Conservation (phyloP, 139 green algal genomes). For the Micractinium sp. region DNA sequence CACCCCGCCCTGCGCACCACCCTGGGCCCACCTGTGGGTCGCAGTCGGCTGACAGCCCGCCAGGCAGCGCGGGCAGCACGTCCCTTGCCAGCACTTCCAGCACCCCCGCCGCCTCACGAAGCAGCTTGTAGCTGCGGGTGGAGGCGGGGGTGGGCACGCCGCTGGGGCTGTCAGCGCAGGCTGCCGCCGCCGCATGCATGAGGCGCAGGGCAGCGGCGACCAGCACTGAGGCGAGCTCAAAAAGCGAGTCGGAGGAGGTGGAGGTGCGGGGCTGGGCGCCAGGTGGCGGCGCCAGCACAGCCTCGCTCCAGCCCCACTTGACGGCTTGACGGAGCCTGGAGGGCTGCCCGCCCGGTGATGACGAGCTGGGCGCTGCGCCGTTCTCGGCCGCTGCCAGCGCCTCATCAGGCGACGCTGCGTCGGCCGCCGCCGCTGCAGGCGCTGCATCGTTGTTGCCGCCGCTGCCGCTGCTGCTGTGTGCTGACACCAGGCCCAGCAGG, state of each 20-base stretch:
- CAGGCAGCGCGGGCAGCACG: constrained; percentile 26
- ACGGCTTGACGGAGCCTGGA: constrained; percentile 19
- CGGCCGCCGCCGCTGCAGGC: background rate
- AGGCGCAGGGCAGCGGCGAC: background rate
- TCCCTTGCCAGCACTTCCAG: constrained; percentile 20
- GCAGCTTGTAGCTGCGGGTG: constrained; percentile 45
- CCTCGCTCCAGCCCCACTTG: constrained; percentile 27
- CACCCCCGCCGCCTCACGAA: constrained; percentile 43
- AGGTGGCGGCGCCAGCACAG: background rate
- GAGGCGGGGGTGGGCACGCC: background rate
- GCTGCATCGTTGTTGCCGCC: background rate
- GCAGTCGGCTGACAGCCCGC: background rate
- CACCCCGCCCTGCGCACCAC: background rate
- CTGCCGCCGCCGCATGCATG: background rate
- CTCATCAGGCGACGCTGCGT: background rate
- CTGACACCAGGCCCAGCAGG: constrained; percentile 14
- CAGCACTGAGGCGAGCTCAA: constrained; percentile 26
- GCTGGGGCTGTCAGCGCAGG: background rate
- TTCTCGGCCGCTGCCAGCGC: constrained; percentile 6
- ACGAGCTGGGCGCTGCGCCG: background rate
- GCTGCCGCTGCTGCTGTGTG: background rate
- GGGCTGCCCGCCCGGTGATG: background rate
- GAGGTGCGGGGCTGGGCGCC: background rate
- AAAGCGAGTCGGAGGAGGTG: background rate
- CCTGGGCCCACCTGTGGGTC: constrained; percentile 28